Evolutionary conservation across 78 protist species (phyloP).

Genomic region (Dictyostelium citrinum): DNA sequence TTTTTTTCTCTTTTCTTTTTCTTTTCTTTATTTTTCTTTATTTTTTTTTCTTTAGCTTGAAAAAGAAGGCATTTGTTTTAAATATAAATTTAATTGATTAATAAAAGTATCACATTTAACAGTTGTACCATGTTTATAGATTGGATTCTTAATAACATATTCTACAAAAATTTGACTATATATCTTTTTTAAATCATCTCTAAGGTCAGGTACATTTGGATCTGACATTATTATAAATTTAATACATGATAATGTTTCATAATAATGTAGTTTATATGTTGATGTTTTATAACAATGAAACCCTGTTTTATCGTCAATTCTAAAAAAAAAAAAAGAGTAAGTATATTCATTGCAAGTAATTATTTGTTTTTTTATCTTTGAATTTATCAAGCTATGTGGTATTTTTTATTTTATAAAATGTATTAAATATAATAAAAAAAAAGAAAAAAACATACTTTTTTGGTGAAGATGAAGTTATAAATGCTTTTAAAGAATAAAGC

Average conservation of each 20-base stretch:
- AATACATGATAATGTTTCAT: slow-evolving; percentile 77
- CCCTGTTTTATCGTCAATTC: slow-evolving; percentile 45
- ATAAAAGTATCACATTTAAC: slow-evolving; percentile 54
- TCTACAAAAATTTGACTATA: slow-evolving; percentile 74
- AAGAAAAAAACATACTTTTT: slow-evolving; percentile 48
- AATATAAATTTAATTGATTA: slow-evolving; percentile 36
- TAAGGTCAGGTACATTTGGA: slow-evolving; percentile 64
- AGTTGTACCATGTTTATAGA: slow-evolving; percentile 29
- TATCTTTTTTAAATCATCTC: slow-evolving; percentile 72
- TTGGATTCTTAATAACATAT: slow-evolving; percentile 80
- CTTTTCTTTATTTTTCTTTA: not conserved
- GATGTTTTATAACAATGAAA: slow-evolving; percentile 76
- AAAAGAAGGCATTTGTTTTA: slow-evolving; percentile 25
- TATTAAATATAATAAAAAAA: not conserved
- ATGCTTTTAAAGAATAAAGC: slow-evolving; percentile 67
- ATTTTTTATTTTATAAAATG: not conserved
- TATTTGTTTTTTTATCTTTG: too few species aligned
- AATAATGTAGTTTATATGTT: slow-evolving; percentile 78
- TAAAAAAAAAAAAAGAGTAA: not conserved
- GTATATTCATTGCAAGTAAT: too few species aligned
- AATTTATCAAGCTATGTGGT: too few species aligned
- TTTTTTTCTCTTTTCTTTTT: not conserved
- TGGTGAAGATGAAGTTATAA: slow-evolving; percentile 50
- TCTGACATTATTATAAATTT: slow-evolving; percentile 76
- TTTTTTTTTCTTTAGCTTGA: not conserved